Evolutionary conservation across 495 filamentous ascomycete genomes (phyloP).

Genomic region (Sabuloglossum arenarium): DNA sequence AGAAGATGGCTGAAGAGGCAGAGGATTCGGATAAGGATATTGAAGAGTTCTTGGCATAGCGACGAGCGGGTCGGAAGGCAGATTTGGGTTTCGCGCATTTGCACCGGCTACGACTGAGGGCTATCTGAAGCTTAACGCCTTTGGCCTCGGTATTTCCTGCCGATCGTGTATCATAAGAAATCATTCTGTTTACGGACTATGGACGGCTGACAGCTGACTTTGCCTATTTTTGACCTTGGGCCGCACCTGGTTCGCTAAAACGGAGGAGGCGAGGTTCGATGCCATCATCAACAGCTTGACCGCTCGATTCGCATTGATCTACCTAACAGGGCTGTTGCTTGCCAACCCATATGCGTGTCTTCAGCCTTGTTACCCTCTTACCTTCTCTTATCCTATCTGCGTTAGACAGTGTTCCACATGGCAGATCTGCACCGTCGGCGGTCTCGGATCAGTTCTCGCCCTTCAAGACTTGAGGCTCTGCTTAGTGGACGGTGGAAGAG

Average conservation of each 20-base stretch:
- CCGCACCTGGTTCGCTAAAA: neutral
- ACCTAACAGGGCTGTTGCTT: neutral
- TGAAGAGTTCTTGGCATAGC: constrained; percentile 3
- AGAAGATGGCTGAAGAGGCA: neutral
- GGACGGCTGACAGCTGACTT: neutral
- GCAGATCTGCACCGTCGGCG: neutral
- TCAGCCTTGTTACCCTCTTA: neutral
- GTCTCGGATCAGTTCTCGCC: neutral
- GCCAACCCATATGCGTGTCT: neutral
- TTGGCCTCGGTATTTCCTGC: neutral
- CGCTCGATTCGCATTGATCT: neutral
- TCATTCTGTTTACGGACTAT: neutral
- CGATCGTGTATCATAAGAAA: neutral
- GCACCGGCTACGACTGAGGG: neutral
- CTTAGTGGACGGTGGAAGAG: neutral
- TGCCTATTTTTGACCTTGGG: neutral
- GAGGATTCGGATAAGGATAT: constrained; percentile 4
- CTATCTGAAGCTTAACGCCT: neutral
- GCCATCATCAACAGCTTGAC: neutral
- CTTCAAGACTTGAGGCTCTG: neutral
- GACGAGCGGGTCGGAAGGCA: neutral
- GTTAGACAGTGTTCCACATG: neutral
- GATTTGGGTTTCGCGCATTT: neutral
- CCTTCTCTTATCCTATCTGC: neutral
- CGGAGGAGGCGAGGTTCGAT: neutral